Percentiles rank a stretch among this genome's conserved stretches.
Conservation (phyloP, 1,284 basidiomycete genomes). For the Cutaneotrichosporon dermatis region DNA sequence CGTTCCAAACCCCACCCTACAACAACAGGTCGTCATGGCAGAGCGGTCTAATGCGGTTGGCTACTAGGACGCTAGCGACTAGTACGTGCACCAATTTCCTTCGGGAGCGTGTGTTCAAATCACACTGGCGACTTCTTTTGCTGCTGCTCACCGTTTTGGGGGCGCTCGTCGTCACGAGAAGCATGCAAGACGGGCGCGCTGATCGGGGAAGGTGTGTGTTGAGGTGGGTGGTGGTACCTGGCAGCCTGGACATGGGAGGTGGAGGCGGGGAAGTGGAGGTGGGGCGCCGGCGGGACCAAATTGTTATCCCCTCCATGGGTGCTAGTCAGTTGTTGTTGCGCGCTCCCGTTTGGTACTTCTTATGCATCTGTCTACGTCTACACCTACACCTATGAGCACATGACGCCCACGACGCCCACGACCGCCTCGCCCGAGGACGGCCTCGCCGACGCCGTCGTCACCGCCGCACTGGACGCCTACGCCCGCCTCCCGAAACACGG, state of each 20-base stretch:
- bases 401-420: not conserved
- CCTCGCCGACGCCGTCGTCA: constrained; percentile 10
- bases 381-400: not conserved
- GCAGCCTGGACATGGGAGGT: not conserved
- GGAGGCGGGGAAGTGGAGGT: not conserved
- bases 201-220: not conserved
- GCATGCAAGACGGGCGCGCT: too few species aligned
- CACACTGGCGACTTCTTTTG: not conserved
- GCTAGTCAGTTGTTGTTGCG: too few species aligned
- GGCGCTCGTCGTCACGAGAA: too few species aligned
- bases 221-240: not conserved
- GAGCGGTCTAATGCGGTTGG: constrained; percentile 3
- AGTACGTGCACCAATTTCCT: not conserved
- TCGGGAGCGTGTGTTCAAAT: constrained; percentile 7
- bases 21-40: not conserved
- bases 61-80: not conserved
- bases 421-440: not conserved
- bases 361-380: not conserved
- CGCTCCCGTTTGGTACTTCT: not conserved
- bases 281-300: not conserved
- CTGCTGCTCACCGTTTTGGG: too few species aligned
- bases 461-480: constrained; percentile 21
- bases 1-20: too few species aligned
- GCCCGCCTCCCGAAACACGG: constrained; percentile 37
- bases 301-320: not conserved